Evolutionary conservation across 331 rosid species (phyloP).

Genomic region (Malus hybrid): DNA sequence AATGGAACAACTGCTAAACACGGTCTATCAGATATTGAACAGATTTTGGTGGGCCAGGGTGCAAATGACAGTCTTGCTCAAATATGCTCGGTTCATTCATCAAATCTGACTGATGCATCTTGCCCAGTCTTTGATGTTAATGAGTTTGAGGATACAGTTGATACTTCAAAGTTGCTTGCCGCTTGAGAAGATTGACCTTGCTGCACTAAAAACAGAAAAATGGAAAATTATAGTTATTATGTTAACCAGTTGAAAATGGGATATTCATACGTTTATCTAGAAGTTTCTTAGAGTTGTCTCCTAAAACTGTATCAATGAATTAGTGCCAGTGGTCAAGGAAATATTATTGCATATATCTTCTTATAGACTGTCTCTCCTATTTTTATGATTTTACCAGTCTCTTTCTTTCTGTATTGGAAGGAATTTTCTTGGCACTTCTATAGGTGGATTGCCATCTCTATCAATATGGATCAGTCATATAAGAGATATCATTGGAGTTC

Average conservation of each 20-base stretch:
- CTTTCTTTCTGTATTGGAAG: background rate
- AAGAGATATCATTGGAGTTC: background rate
- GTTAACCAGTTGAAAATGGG: background rate
- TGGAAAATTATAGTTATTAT: background rate
- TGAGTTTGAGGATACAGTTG: too few species aligned
- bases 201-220: background rate
- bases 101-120: too few species aligned
- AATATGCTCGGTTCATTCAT: too few species aligned
- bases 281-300: background rate
- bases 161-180: too few species aligned
- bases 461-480: background rate
- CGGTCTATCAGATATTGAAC: constrained; percentile 81
- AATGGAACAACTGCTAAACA: constrained; percentile 51
- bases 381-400: too few species aligned
- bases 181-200: too few species aligned
- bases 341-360: background rate
- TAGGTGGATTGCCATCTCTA: background rate
- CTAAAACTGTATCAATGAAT: background rate
- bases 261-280: background rate
- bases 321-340: background rate
- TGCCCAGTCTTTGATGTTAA: too few species aligned
- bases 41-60: constrained; percentile 83
- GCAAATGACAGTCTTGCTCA: constrained; percentile 21
- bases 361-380: background rate
- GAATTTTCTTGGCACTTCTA: background rate